Evolutionary conservation across 177 flowering plant species (phyloP), one percentile per base, ranked within the genome.

Genomic region (Vitis hybrid): DNA sequence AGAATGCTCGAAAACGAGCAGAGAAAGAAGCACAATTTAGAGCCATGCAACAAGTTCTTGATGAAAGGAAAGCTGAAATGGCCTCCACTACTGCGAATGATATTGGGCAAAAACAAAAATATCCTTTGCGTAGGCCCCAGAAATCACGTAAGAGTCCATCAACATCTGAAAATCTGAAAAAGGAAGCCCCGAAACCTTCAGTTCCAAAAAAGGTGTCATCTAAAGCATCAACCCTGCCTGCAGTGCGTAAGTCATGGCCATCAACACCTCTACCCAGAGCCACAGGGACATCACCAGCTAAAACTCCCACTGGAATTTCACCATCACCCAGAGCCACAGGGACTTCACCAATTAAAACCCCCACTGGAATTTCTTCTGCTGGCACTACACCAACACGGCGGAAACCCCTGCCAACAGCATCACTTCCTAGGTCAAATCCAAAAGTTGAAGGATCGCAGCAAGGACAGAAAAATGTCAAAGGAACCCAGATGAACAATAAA

Each of bases 181-280:
- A 74, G 74, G 97, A 88, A 71, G 62, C 76, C 58, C 58, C 85
- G 33, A 88, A 83, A 73, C 79, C 90, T 71, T 79, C 80, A 57
- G 70, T 67, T 67, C 31, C 71, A 53, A 88, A 75, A 77, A 92
- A 84, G 75, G 77, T 68, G 59, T 58, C 83, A 17, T 68, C 90
- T 19, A 89, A 80, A 77, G 44, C 88, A 38, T 79, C 92, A 38
- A 52, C 94, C 61, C 53, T 87, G 70, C 90, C 97, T 69, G 83
- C 89, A 51, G 79, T 86, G 12, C 90, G 95, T 38, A 88, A 83
- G 68, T 92, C 98, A 18, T 88, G 91, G 93, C 92, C 94, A 59
- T 82, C 94, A 13, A 66, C 85, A 9, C 88, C 97, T 71, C 78
- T 84, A 51, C 80, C 81, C 11, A 87, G 86, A 81, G 19, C 79